These are phyloP conservation scores for Pseudocercospora pini-densiflorae DNA, from an alignment of 2,329 filamentous ascomycete genomes.

Conservation along the genomic window DNA sequence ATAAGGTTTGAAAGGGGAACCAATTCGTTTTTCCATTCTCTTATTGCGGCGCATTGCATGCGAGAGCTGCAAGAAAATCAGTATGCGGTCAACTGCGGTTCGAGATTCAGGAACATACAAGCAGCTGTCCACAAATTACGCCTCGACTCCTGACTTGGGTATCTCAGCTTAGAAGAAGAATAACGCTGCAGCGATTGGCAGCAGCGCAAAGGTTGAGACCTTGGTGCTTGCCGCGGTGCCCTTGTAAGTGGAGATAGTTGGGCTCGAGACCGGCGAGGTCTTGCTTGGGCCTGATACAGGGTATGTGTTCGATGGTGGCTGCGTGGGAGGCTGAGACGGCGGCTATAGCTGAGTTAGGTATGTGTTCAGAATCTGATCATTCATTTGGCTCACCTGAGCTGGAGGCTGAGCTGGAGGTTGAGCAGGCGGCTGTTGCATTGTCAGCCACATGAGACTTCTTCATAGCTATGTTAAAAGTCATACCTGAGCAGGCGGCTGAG, in stretches of 20 bases:
- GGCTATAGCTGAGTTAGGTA: background rate
- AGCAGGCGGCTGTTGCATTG: background rate
- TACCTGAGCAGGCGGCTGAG: background rate
- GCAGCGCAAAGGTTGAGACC: slow-evolving; percentile 12
- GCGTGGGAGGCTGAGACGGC: background rate
- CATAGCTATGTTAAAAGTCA: background rate
- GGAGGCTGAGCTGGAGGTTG: background rate
- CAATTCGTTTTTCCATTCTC: slow-evolving; percentile 6
- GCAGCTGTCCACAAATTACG: background rate
- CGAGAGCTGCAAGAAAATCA: background rate
- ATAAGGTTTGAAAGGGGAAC: background rate
- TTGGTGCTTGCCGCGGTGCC: slow-evolving; percentile 12
- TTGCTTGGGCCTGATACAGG: slow-evolving; percentile 3
- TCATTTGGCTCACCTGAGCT: background rate
- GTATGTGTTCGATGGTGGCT: slow-evolving; percentile 6
- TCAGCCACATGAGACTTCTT: background rate
- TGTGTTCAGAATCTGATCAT: background rate
- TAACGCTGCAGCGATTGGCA: slow-evolving; percentile 13
- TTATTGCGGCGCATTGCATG: background rate
- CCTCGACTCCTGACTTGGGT: slow-evolving; percentile 1
- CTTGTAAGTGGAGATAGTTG: slow-evolving; percentile 2
- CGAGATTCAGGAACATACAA: background rate
- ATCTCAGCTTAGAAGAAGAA: slow-evolving; percentile 15
- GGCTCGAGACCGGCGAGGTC: slow-evolving; percentile 11
- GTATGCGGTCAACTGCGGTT: background rate